Evolutionary conservation across 2,329 filamentous ascomycete genomes (phyloP).

Genomic region (Fusarium euwallaceae): DNA sequence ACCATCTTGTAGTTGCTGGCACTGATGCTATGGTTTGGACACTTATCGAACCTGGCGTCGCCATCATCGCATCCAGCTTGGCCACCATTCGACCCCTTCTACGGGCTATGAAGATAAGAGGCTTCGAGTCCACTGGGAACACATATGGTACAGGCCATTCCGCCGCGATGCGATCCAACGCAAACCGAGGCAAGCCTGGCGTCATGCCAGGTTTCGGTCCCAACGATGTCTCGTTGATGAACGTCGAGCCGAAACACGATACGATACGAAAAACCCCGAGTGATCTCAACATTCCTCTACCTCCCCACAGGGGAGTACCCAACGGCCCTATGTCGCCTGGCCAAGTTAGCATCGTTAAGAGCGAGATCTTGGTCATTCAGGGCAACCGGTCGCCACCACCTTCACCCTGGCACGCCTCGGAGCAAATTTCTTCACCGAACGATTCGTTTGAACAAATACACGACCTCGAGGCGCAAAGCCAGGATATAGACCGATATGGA

Average conservation of each 20-base stretch:
- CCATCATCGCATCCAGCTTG: constrained; percentile 66
- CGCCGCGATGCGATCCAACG: constrained; percentile 41
- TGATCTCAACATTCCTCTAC: constrained; percentile 36
- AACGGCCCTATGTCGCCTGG: constrained; percentile 28
- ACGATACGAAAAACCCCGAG: constrained; percentile 9
- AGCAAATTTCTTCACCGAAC: constrained; percentile 30
- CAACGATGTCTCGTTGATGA: constrained; percentile 54
- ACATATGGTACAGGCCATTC: constrained; percentile 51
- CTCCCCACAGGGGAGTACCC: constrained; percentile 36
- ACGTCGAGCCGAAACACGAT: constrained; percentile 38
- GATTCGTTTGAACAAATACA: constrained; percentile 48
- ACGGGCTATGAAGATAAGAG: constrained; percentile 60
- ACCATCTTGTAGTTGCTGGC: constrained; percentile 55
- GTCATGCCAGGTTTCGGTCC: constrained; percentile 48
- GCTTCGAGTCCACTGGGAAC: constrained; percentile 59
- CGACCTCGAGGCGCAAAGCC: constrained; percentile 50
- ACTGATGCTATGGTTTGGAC: constrained; percentile 70
- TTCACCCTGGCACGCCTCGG: constrained; percentile 40
- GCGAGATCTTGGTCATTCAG: constrained; percentile 55
- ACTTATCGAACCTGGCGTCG: constrained; percentile 68
- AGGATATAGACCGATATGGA: constrained; percentile 42
- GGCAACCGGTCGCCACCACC: constrained; percentile 44
- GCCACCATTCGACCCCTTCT: constrained; percentile 68
- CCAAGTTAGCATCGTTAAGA: constrained; percentile 45
- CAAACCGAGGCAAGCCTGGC: constrained; percentile 29